Base-by-base conservation (phyloP, 2,329 filamentous ascomycete genomes). In the Orbilia oligospora region DNA sequence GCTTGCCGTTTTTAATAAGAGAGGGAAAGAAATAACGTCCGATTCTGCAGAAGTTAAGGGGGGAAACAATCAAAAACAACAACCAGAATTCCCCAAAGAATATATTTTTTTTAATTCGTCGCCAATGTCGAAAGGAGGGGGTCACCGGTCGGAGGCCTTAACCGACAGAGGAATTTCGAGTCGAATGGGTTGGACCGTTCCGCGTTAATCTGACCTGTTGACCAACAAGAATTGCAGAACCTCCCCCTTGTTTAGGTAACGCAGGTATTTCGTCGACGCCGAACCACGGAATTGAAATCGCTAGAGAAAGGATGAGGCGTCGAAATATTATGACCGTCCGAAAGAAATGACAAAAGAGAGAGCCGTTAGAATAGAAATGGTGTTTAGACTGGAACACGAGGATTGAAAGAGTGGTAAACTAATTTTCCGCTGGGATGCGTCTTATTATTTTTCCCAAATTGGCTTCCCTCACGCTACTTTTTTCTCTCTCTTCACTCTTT, bases 391-490 rank as follows among this genome's bases (percentile, higher is more conserved):
- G 61, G 63, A 67, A 75, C 69, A 79, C 75, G 75, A 72, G 68
- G 49, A 61, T 27, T 51, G 67, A 63, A 66, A 64, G 63, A 76
- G 41, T 76, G 65, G 65, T 63, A 63, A 71, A 73, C 49, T 64
- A 53, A 65, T 69, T 51, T 53, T 55, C 27, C 41, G 55, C 41
- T 38, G 55, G 70, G 63, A 71, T 68, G 61, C 71, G 71, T 66
- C 71, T 72, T 76, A 71, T 68, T 80, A 69, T 61, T 72, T 80
- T 80, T 76, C 77, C 71, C 72, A 80, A 65, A 67, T 63, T 67
- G 56, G 68, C 56, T 73, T 58, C 53, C 22, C 66, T 71, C 61
- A 48, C 51, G 22, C 55, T 80, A 49, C 55, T 65, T 53, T 55
- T 70, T 61, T 58, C 51, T 20, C 65, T 51, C 36, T 70, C 49